Evolutionary conservation across 176 grass and related monocot species (phyloP).

Genomic region (Avena insularis): DNA sequence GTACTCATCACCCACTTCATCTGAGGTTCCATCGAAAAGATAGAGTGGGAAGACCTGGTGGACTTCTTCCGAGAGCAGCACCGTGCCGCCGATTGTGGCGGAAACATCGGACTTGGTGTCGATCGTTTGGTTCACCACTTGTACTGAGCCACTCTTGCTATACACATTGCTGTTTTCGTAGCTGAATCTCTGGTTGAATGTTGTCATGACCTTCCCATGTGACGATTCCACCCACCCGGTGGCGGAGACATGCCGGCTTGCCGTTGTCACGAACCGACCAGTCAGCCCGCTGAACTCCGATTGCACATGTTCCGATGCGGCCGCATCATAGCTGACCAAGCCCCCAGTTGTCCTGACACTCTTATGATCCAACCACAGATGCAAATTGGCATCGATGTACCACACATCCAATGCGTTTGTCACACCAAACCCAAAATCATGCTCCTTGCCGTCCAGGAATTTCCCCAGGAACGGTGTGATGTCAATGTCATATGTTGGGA

Average conservation of each 20-base stretch:
- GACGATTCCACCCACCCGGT: conserved; percentile 67
- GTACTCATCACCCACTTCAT: conserved; percentile 58
- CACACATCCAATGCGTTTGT: conserved; percentile 57
- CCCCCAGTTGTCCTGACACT: conserved; percentile 44
- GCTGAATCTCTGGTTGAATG: conserved; percentile 52
- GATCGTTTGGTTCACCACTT: conserved; percentile 58
- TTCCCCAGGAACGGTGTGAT: conserved; percentile 67
- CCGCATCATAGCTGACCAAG: conserved; percentile 47
- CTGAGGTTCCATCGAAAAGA: conserved; percentile 51
- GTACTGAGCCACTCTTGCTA: conserved; percentile 36
- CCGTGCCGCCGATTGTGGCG: not conserved
- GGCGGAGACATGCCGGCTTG: conserved; percentile 44
- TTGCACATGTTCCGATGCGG: conserved; percentile 2
- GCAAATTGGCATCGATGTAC: conserved; percentile 66
- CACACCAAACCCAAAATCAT: conserved; percentile 57
- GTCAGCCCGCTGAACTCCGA: conserved; percentile 45
- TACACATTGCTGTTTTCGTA: conserved; percentile 56
- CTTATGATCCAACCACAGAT: conserved; percentile 66
- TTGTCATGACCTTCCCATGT: conserved; percentile 51
- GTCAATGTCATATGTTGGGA: conserved; percentile 67
- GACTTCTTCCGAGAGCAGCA: conserved; percentile 41
- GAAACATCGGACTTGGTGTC: conserved; percentile 46
- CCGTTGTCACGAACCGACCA: conserved; percentile 51
- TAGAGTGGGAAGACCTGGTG: conserved; percentile 54
- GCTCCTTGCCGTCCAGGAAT: conserved; percentile 56